Percentiles rank a stretch among this genome's conserved stretches.
Evolutionary conservation across 1,284 basidiomycete genomes (phyloP).

Genomic region (Fomitiporia mediterranea): DNA sequence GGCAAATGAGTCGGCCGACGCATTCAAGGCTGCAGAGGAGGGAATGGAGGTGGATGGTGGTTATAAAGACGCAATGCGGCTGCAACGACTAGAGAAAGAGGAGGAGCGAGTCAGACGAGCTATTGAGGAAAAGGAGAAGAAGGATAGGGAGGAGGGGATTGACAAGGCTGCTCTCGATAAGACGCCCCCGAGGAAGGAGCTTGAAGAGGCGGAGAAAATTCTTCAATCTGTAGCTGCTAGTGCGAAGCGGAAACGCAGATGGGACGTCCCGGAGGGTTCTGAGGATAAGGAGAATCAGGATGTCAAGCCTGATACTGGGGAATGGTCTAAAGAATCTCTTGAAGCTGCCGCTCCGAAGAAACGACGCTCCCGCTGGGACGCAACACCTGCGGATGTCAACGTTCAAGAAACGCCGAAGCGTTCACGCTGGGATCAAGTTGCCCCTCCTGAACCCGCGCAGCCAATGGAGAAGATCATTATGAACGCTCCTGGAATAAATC

Average conservation of each 20-base stretch:
- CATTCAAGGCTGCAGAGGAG: constrained; percentile 62
- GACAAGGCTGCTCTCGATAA: constrained; percentile 83
- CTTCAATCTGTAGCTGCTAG: constrained; percentile 50
- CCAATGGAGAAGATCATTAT: constrained; percentile 78
- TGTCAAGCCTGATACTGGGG: constrained; percentile 50
- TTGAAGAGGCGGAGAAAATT: constrained; percentile 64
- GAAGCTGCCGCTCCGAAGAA: constrained; percentile 80
- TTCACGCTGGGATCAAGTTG: constrained; percentile 96
- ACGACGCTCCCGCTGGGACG: constrained; percentile 91
- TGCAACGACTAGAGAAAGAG: constrained; percentile 90
- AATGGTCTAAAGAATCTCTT: constrained; percentile 70
- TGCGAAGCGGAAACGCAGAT: constrained; percentile 78
- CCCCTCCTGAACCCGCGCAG: constrained; percentile 43
- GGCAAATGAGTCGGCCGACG: constrained; percentile 74
- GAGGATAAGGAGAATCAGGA: constrained; percentile 52
- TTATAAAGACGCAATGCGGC: constrained; percentile 95
- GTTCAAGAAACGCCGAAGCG: constrained; percentile 66
- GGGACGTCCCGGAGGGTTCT: constrained; percentile 71
- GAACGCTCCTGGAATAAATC: constrained; percentile 77
- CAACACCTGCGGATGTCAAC: constrained; percentile 67
- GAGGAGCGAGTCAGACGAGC: constrained; percentile 81
- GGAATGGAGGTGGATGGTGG: constrained; percentile 75
- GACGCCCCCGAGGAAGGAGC: constrained; percentile 77
- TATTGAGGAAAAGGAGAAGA: constrained; percentile 84
- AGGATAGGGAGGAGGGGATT: constrained; percentile 76